Evolutionary conservation across 2,329 filamentous ascomycete species (phyloP).

Genomic region (Nemania abortiva): DNA sequence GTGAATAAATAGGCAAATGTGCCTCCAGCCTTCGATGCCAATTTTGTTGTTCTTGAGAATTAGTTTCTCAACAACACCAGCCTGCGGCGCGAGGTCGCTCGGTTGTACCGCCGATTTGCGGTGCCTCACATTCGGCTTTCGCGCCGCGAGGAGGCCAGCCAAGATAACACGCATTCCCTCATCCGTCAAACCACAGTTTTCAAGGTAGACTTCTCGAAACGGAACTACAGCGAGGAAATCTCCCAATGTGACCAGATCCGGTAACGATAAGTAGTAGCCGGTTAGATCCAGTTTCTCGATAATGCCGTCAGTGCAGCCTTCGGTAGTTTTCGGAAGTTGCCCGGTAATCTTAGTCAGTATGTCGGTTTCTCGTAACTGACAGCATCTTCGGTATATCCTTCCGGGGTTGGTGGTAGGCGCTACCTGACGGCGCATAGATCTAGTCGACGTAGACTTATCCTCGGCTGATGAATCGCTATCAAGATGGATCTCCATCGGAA

Average conservation of each 20-base stretch:
- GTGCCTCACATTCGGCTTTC: conserved; percentile 69
- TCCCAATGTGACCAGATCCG: conserved; percentile 87
- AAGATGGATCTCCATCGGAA: conserved; percentile 84
- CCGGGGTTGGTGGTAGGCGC: conserved; percentile 90
- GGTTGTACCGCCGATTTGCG: conserved; percentile 57
- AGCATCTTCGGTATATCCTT: conserved; percentile 93
- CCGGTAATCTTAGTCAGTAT: conserved; percentile 93
- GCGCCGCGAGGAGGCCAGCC: conserved; percentile 85
- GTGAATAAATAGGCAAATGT: conserved; percentile 90
- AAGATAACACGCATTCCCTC: conserved; percentile 89
- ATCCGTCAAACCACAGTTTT: conserved; percentile 88
- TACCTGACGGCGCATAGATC: conserved; percentile 66
- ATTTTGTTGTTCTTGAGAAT: conserved; percentile 94
- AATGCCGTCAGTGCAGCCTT: conserved; percentile 75
- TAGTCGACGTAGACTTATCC: conserved; percentile 46
- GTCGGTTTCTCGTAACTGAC: conserved; percentile 91
- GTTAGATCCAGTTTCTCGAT: conserved; percentile 87
- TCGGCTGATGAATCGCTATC: conserved; percentile 72
- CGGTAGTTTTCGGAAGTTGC: conserved; percentile 80
- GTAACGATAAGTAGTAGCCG: conserved; percentile 83
- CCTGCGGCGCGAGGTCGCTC: conserved; percentile 61
- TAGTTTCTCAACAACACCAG: conserved; percentile 86
- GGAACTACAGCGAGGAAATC: conserved; percentile 96
- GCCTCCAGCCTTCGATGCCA: conserved; percentile 87
- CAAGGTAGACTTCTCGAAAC: conserved; percentile 84